phyloP scores from a whole-genome alignment of 768 basidiomycete genomes.

The Mycena rosella region DNA sequence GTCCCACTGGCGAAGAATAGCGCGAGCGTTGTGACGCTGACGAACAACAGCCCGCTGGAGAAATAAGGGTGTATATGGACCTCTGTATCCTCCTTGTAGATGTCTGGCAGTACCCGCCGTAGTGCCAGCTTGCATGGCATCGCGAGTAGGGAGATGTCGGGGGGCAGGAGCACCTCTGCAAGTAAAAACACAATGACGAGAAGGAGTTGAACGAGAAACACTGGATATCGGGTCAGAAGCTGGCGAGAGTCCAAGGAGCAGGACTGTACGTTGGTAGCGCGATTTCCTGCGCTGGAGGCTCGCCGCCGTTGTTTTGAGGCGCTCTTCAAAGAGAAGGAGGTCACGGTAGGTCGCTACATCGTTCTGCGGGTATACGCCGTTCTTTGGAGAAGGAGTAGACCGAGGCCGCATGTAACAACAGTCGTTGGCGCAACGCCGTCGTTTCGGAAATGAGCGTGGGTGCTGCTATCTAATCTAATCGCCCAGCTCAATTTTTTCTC shows the following conservation, averaged over 20 bases:
- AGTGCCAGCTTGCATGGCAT: constrained; percentile 71
- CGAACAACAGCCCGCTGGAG: constrained; percentile 83
- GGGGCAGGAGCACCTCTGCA: constrained; percentile 78
- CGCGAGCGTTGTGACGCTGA: constrained; percentile 89
- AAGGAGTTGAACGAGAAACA: constrained; percentile 80
- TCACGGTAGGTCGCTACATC: constrained; percentile 89
- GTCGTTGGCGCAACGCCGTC: no score
- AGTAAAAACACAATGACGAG: constrained; percentile 78
- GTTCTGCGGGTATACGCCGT: constrained; percentile 65
- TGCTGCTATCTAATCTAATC: no score
- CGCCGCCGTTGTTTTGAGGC: constrained; percentile 95
- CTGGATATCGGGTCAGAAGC: constrained; percentile 54
- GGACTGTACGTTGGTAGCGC: constrained; percentile 80
- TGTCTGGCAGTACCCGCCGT: constrained; percentile 63
- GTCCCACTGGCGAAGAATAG: constrained; percentile 97
- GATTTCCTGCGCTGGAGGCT: constrained; percentile 82
- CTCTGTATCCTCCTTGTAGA: constrained; percentile 56
- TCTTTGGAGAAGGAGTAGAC: constrained; percentile 49
- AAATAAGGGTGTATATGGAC: constrained; percentile 79
- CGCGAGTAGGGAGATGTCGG: constrained; percentile 72
- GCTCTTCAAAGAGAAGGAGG: constrained; percentile 92
- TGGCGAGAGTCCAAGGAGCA: constrained; percentile 22
- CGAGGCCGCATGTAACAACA: constrained; percentile 26
- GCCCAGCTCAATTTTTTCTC: no score
- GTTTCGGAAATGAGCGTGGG: no score